These are phyloP conservation scores for Vaccinium corymbosum DNA, from an alignment of 148 eudicot species.

Conservation along the genomic window DNA sequence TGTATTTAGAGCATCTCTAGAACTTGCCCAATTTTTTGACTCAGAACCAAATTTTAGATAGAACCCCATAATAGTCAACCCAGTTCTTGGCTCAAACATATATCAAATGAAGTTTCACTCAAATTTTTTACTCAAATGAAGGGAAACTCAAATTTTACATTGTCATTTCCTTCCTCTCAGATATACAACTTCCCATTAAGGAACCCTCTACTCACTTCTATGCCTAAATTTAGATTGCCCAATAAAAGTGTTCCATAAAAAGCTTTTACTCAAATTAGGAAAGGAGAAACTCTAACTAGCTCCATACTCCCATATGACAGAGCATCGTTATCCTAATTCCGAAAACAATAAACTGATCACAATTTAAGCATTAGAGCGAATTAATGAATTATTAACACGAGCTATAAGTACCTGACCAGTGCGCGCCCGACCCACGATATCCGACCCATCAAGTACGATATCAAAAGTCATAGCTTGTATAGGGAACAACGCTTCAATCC, in stretches of 20 bases:
- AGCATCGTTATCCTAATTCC: not conserved
- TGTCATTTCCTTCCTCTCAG: not conserved
- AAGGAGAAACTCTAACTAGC: not conserved
- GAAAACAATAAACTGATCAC: not conserved
- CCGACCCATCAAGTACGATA: slow-evolving; percentile 60
- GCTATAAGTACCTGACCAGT: slow-evolving; percentile 73
- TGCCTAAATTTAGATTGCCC: not conserved
- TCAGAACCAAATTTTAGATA: not conserved
- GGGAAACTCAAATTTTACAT: not conserved
- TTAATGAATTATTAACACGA: not conserved
- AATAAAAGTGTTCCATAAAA: not conserved
- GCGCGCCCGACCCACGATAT: slow-evolving; percentile 84
- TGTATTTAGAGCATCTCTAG: not conserved
- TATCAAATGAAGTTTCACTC: not conserved
- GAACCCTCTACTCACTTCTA: not conserved
- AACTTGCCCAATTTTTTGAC: not conserved
- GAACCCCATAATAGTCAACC: not conserved
- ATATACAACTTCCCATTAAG: not conserved
- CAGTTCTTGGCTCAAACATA: not conserved
- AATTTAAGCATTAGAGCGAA: not conserved
- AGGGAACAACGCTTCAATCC: slow-evolving; percentile 76
- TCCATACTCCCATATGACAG: not conserved
- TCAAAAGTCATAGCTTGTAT: slow-evolving; percentile 90
- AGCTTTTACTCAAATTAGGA: too few species aligned
- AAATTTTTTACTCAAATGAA: not conserved